A percentile compares a stretch with the other conserved stretches of the same genome.
Evolutionary conservation across 345 rosid genomes (phyloP).

Genomic region (Combretum micranthum): DNA sequence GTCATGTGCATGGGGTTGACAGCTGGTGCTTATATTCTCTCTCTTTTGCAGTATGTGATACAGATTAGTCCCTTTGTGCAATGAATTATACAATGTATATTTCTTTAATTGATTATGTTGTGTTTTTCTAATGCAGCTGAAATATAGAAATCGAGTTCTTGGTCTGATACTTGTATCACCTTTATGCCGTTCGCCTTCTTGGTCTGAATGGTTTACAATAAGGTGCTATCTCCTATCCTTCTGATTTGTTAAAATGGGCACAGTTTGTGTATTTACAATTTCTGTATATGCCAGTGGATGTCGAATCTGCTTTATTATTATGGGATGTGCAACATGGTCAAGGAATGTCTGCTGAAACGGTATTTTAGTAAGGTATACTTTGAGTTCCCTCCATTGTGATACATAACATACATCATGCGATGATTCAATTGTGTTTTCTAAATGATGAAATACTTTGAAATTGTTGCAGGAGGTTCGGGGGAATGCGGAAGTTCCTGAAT

Average conservation of each 20-base stretch:
- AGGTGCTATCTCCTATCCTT: slow-evolving; percentile 26
- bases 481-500: slow-evolving; percentile 67
- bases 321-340: slow-evolving; percentile 82
- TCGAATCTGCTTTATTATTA: slow-evolving; percentile 75
- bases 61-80: neutral
- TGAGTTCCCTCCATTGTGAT: too few relatives aligned
- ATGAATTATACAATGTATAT: neutral
- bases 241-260: neutral
- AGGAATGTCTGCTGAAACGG: slow-evolving; percentile 75
- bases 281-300: slow-evolving; percentile 25
- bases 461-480: slow-evolving; percentile 82
- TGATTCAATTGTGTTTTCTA: neutral
- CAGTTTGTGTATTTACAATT: neutral
- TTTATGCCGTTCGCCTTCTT: slow-evolving; percentile 83
- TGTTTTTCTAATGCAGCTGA: slow-evolving; percentile 48
- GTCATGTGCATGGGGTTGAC: slow-evolving; percentile 96
- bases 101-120: neutral
- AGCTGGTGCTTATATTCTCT: slow-evolving; percentile 85
- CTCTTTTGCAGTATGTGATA: slow-evolving; percentile 70
- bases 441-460: slow-evolving; percentile 1
- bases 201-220: slow-evolving; percentile 96
- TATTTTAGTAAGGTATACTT: slow-evolving; percentile 82
- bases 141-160: slow-evolving; percentile 79
- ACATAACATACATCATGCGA: too few relatives aligned
- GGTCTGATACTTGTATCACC: slow-evolving; percentile 94